Conservation (phyloP, 1,284 basidiomycete genomes). For the Mycena sp. region DNA sequence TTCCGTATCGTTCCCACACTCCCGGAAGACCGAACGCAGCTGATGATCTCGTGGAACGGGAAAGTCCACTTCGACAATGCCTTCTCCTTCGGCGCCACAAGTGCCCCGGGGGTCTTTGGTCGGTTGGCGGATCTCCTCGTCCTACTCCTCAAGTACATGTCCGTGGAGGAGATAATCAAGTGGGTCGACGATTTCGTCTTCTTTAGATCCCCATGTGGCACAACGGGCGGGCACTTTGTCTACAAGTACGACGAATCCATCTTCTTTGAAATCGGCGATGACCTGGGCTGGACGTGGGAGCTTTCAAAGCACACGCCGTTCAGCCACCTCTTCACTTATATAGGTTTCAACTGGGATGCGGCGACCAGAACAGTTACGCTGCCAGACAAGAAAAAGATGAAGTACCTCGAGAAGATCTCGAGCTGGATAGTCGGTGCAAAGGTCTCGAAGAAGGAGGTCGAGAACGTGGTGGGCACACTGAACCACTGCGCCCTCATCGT, state of each 20-base stretch:
- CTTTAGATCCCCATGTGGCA: slow-evolving; percentile 22
- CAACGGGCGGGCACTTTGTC: neutral
- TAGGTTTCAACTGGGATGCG: slow-evolving; percentile 40
- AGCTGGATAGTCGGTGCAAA: slow-evolving; percentile 15
- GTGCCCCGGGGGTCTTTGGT: slow-evolving; percentile 45
- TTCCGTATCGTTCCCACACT: slow-evolving; percentile 40
- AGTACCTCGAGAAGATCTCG: slow-evolving; percentile 31
- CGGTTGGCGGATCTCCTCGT: slow-evolving; percentile 43
- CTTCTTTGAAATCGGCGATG: slow-evolving; percentile 5
- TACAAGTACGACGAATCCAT: slow-evolving; percentile 9
- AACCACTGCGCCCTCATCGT: slow-evolving; percentile 46
- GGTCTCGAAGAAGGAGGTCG: slow-evolving; percentile 30
- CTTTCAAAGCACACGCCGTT: slow-evolving; percentile 14
- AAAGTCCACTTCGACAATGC: slow-evolving; percentile 38
- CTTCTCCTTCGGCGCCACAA: slow-evolving; percentile 42
- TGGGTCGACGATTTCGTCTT: slow-evolving; percentile 45
- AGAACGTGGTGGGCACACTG: slow-evolving; percentile 44
- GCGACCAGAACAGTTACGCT: slow-evolving; percentile 30
- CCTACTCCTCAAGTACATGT: slow-evolving; percentile 27
- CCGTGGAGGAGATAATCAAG: slow-evolving; percentile 39
- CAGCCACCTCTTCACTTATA: slow-evolving; percentile 25
- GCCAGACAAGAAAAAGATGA: slow-evolving; percentile 30
- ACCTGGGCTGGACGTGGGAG: slow-evolving; percentile 19
- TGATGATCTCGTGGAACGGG: slow-evolving; percentile 34
- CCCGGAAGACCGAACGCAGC: slow-evolving; percentile 28